A percentile compares a stretch with the other conserved stretches of the same genome.
phyloP scores from a whole-genome alignment of 805 yeast genomes.

The Candida yuanshanica region DNA sequence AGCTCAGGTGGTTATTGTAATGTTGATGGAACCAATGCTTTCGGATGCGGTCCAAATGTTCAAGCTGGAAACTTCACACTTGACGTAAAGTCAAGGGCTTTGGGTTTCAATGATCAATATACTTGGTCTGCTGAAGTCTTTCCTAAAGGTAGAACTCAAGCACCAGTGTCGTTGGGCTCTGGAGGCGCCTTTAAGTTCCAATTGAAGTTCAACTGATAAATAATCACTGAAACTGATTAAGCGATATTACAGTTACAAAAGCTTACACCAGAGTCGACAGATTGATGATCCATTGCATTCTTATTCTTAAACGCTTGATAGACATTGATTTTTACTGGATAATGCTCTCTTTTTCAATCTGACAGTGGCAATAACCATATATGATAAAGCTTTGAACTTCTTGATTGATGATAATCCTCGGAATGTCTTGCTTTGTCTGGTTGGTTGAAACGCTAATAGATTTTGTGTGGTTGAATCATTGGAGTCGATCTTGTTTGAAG shows the following conservation, averaged over 20 bases:
- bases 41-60: constrained; percentile 49
- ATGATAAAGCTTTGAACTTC: not conserved
- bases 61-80: constrained; percentile 30
- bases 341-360: not conserved
- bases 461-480: constrained; percentile 6
- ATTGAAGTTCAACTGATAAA: constrained; percentile 3
- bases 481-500: not conserved
- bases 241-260: too few species aligned
- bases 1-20: constrained; percentile 77
- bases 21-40: constrained; percentile 26
- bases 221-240: too few species aligned
- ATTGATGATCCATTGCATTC: too few species aligned
- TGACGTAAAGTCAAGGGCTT: constrained; percentile 7
- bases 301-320: too few species aligned
- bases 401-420: not conserved
- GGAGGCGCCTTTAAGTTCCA: constrained; percentile 8
- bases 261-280: too few species aligned
- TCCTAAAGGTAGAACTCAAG: constrained; percentile 8
- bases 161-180: constrained; percentile 2
- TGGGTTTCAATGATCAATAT: constrained; percentile 8
- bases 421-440: not conserved
- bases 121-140: constrained; percentile 10
- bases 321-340: too few species aligned
- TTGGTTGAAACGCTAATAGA: not conserved
- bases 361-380: not conserved